A percentile compares a stretch with the other conserved stretches of the same genome.
These are phyloP conservation scores for Scedosporium aurantiacum DNA, from an alignment of 2,329 filamentous ascomycete genomes.

Conservation along the genomic window DNA sequence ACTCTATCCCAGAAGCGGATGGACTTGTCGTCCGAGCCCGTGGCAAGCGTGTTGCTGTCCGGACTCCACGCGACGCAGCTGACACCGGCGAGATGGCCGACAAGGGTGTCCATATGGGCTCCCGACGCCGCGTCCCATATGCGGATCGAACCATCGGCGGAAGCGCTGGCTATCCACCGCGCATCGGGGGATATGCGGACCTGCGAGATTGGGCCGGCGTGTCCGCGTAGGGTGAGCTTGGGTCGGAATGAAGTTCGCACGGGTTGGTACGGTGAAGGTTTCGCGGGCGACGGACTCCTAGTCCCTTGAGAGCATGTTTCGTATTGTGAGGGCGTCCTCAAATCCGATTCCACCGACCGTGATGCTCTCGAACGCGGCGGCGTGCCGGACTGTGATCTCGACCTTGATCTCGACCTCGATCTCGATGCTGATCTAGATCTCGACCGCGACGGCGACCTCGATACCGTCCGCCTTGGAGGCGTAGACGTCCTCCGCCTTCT, in stretches of 20 bases:
- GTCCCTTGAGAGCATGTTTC: conserved; percentile 16
- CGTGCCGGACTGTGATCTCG: conserved; percentile 15
- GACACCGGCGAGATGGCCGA: conserved; percentile 87
- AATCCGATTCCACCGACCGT: conserved; percentile 22
- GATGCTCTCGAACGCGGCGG: conserved; percentile 20
- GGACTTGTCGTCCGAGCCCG: conserved; percentile 89
- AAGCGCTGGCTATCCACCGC: conserved; percentile 78
- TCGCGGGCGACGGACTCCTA: conserved; percentile 23
- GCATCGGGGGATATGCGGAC: conserved; percentile 89
- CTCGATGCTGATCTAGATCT: conserved; percentile 13
- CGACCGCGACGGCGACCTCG: conserved; percentile 7
- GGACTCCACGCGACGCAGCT: conserved; percentile 92
- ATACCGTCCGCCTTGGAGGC: not conserved
- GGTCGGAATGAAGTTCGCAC: conserved; percentile 55
- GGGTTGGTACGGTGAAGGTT: conserved; percentile 31
- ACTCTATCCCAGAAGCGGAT: conserved; percentile 83
- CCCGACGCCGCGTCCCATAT: conserved; percentile 79
- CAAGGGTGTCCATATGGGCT: conserved; percentile 72
- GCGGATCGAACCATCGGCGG: conserved; percentile 81
- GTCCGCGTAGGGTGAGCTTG: conserved; percentile 62
- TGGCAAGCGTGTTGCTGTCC: conserved; percentile 76
- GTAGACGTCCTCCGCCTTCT: not conserved
- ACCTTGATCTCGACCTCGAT: conserved; percentile 14
- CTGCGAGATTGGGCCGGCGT: conserved; percentile 67
- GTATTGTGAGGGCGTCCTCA: conserved; percentile 23